A percentile compares a stretch with the other conserved stretches of the same genome.
Conservation (phyloP, 176 grass and related monocot species). For the Avena insularis region DNA sequence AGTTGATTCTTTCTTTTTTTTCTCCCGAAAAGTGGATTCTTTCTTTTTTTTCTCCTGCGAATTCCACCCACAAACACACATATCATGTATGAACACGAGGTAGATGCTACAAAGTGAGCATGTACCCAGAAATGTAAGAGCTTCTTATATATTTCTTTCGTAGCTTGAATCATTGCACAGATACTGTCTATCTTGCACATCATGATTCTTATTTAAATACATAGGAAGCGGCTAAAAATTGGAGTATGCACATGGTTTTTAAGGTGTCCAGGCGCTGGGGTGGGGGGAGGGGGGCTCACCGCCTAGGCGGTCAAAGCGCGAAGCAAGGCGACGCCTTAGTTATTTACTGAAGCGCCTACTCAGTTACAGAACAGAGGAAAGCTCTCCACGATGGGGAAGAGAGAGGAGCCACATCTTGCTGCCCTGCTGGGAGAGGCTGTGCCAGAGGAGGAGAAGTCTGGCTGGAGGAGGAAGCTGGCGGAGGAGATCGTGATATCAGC, state of each 20-base stretch:
- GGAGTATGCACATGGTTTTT: neutral
- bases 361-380: too few species aligned
- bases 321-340: too few species aligned
- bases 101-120: neutral
- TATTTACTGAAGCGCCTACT: too few species aligned
- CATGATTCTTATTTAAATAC: neutral
- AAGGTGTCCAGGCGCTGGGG: too few species aligned
- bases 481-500: too few species aligned
- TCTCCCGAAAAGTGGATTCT: neutral
- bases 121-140: neutral
- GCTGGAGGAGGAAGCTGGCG: too few species aligned
- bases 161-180: neutral
- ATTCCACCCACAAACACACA: neutral
- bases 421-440: too few species aligned
- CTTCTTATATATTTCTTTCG: neutral
- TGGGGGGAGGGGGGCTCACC: too few species aligned
- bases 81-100: neutral
- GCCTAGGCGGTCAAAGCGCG: too few species aligned
- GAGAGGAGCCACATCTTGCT: too few species aligned
- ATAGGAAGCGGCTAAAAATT: neutral
- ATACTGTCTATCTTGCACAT: neutral
- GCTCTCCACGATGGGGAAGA: too few species aligned
- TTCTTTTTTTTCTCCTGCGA: constrained; percentile 26
- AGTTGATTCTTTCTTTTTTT: neutral
- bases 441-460: too few species aligned